Base-by-base conservation (phyloP, 371 early-diverging fungal species). In the Mortierella sp. region DNA sequence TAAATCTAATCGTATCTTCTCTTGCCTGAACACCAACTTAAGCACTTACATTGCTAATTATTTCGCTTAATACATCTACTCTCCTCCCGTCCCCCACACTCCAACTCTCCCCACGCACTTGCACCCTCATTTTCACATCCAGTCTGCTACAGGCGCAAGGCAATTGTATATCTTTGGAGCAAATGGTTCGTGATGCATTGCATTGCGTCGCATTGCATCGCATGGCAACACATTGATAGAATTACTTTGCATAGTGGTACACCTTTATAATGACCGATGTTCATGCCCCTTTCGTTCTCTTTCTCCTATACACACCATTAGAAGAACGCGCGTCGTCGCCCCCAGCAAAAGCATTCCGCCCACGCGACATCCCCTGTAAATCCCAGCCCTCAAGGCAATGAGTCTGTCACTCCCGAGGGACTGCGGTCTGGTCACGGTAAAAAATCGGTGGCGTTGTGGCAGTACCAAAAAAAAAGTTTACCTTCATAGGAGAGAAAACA, bases 251-350 rank as follows among this genome's bases (percentile, higher is more conserved):
- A 47, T 47, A n/a, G 47, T 47, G n/a, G 47, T n/a, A 47, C 47
- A 47, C n/a, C n/a, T 47, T 17, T 47, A 12, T 43, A 1, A 29
- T 26, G 55, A 55, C 55, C 15, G 19, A 55, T 31, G 55, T 17
- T 10, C 13, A 28, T 28, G 23, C 29, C 12, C 29, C 29, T 26
- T 28, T 28, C 13, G 5, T 4, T 31, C 47, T 37, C 40, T 13
- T 37, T 37, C 40, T 37, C 40, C 40, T 17, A 47, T 47, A 7
- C 47, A 47, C n/a, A n/a, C 17, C 17, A n/a, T n/a, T 55, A 75
- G 70, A 75, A 65, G 62, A 69, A 49, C 43, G 32, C 54, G 23
- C 75, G 69, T 61, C 75, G 75, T 49, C 75, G 75, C 15, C 60
- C 65, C 34, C 70, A 75, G 49, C 70, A 58, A 51, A 75, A 69